Percentiles rank a stretch among this genome's conserved stretches.
Conservation (phyloP, 2,329 filamentous ascomycete genomes). For the Pestalotiopsis sp. region DNA sequence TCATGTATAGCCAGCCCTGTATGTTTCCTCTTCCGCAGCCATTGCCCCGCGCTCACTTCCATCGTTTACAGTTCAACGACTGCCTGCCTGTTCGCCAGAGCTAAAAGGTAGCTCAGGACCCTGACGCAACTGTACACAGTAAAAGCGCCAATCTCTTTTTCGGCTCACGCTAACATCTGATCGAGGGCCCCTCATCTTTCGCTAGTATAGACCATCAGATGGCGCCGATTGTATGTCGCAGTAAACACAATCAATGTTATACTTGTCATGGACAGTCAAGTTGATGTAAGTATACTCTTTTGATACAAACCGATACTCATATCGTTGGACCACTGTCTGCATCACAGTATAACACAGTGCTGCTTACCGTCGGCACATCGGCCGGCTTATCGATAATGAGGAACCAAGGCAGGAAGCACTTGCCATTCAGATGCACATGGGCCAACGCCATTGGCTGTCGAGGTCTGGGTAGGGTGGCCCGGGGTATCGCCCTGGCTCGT, state of each 20-base stretch:
- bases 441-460: not conserved
- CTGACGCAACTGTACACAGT: not conserved
- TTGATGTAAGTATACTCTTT: no score
- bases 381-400: not conserved
- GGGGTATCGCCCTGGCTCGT: not conserved
- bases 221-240: not conserved
- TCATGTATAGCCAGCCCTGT: no score
- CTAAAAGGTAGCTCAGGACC: not conserved
- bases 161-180: not conserved
- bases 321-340: not conserved
- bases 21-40: no score
- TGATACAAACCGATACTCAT: not conserved
- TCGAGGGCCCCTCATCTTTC: not conserved
- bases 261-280: no score
- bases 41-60: no score
- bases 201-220: not conserved
- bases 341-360: constrained; percentile 5
- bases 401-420: not conserved
- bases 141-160: not conserved
- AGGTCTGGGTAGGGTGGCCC: not conserved
- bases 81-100: not conserved
- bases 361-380: constrained; percentile 4
- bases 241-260: not conserved
- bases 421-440: not conserved
- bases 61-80: not conserved